phyloP scores from a whole-genome alignment of 2,329 filamentous ascomycete genomes.

The Graphilbum fragrans region DNA sequence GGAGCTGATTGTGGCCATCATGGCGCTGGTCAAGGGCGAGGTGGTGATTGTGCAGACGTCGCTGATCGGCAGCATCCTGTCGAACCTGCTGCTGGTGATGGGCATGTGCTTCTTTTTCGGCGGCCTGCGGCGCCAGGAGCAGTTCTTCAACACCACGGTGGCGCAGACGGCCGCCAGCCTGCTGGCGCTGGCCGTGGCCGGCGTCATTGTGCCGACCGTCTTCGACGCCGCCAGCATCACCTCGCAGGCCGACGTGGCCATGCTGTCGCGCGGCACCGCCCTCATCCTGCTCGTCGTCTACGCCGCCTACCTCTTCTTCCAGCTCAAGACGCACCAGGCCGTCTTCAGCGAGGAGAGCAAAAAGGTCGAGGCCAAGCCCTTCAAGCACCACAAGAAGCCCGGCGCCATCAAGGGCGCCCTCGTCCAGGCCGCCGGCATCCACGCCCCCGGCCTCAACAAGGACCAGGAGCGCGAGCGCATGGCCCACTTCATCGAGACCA shows the following conservation, averaged over 20 bases:
- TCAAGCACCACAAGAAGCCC: constrained; percentile 18
- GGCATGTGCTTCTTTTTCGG: constrained; percentile 91
- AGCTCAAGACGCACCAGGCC: constrained; percentile 70
- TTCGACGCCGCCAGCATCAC: constrained; percentile 48
- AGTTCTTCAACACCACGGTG: constrained; percentile 85
- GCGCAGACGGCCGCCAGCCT: constrained; percentile 80
- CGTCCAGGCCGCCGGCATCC: constrained; percentile 24
- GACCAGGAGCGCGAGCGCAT: constrained; percentile 19
- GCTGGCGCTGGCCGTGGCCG: constrained; percentile 65
- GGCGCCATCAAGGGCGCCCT: constrained; percentile 27
- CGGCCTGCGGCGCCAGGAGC: constrained; percentile 64
- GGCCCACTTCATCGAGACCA: constrained; percentile 11
- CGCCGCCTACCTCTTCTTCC: constrained; percentile 74
- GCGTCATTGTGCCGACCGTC: constrained; percentile 80
- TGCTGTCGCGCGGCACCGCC: constrained; percentile 59
- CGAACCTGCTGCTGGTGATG: constrained; percentile 78
- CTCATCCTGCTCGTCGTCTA: constrained; percentile 80
- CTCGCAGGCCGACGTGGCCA: constrained; percentile 36
- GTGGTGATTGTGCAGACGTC: constrained; percentile 86
- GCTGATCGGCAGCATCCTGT: constrained; percentile 81
- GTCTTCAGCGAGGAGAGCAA: constrained; percentile 73
- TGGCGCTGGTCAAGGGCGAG: constrained; percentile 63
- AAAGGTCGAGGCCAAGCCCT: constrained; percentile 56
- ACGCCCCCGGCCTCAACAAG: constrained; percentile 13
- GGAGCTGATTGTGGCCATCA: constrained; percentile 78